These are phyloP conservation scores for Erythrobasidium yunnanense DNA, from an alignment of 768 basidiomycete genomes.

Conservation along the genomic window DNA sequence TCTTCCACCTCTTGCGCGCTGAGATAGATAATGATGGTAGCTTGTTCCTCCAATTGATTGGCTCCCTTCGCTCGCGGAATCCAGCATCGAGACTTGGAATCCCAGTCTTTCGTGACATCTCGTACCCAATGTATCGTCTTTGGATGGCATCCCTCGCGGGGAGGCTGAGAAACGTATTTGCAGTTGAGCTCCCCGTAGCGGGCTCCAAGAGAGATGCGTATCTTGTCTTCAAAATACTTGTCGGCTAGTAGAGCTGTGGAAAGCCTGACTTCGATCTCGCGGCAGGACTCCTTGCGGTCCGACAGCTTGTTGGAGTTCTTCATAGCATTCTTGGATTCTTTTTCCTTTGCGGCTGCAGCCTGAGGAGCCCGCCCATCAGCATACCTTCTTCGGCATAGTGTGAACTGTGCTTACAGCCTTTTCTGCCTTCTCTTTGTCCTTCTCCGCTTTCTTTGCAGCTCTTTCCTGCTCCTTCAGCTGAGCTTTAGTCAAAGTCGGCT, in stretches of 20 bases:
- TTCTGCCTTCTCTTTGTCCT: slow-evolving; percentile 3
- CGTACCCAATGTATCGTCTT: slow-evolving; percentile 3
- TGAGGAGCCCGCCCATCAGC: not conserved
- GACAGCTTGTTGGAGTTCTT: slow-evolving; percentile 7
- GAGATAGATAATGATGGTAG: slow-evolving; percentile 5
- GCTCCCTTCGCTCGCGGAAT: not conserved
- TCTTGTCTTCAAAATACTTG: not conserved
- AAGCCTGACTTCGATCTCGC: slow-evolving; percentile 1
- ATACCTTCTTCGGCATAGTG: not conserved
- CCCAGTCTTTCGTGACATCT: slow-evolving; percentile 4
- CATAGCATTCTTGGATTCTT: not conserved
- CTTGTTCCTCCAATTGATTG: not conserved
- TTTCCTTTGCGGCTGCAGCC: not conserved
- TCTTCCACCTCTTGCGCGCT: slow-evolving; percentile 3
- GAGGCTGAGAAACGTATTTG: not conserved
- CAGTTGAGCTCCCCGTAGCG: not conserved
- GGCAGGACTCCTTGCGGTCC: not conserved
- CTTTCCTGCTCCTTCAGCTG: slow-evolving; percentile 7
- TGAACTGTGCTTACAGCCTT: not conserved
- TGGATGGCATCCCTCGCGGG: not conserved
- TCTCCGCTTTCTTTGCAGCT: not conserved
- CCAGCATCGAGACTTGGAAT: not conserved
- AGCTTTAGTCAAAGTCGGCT: not conserved
- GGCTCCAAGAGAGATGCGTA: not conserved
- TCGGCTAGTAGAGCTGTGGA: slow-evolving; percentile 1